Base-by-base conservation (phyloP, 1,284 basidiomycete species). In the Entoloma clypeatum region DNA sequence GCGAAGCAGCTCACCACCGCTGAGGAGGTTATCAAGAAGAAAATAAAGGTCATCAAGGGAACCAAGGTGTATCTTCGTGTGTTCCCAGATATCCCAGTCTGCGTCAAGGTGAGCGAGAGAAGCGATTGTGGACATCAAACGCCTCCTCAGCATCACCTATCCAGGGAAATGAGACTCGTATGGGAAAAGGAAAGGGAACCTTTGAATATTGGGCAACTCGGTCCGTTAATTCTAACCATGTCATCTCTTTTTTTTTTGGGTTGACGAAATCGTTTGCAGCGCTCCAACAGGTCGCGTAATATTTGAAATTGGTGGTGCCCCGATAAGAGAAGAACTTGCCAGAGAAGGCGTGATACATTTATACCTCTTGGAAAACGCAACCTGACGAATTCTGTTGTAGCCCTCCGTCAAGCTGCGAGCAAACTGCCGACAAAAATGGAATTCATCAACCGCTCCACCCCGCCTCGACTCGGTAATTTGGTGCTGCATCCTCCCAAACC, bases 151-250 rank as follows among this genome's bases (percentile, higher is more conserved):
- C 36, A 25, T 31, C 7, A 28, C 19, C 5, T 16, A 10, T 41
- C 1, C 43, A 92, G 87, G 95, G 95, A 41, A 98, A 97, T 58
- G 95, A 99, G 65, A 96, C 94, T 5, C 88, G 96, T 79, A 99
- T 99, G 96, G 95, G 95, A 33, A 98, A 98, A 67, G 96, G 96
- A 45, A 99, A 99, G 65, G 96, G 96, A 34, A 80, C 87, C 0
- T 99, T 98, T 57, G 95, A 98, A 62, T 98, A 79, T 64, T 98
- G 95, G 96, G 92, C 94, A 24, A 92, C 90, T 47, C 79, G 90
- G 90, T 92, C 58, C 47, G 78, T 67, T 13, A n/a, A n/a, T n/a
- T n/a, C n/a, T n/a, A n/a, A n/a, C n/a, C n/a, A n/a, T n/a, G n/a
- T 8, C 9, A 5, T 18, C 21, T 34, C 29, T 33, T 7, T 23